Conservation (phyloP, 108 stramenopile species). For the Cyclotella atomus region DNA sequence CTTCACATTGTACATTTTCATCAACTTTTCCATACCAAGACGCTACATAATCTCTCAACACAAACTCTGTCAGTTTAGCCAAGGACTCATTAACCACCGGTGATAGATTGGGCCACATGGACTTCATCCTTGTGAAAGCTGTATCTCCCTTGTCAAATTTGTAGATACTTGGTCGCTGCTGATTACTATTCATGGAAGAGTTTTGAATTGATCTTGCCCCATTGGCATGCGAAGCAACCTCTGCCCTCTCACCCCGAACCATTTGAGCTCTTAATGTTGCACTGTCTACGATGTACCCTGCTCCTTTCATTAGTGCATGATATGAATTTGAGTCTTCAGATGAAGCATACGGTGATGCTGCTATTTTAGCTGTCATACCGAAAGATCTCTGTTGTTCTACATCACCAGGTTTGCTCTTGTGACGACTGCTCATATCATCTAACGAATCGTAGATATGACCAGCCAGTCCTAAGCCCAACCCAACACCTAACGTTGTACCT, state of each 20-base stretch:
- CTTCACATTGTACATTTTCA: slow-evolving; percentile 27
- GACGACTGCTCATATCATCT: slow-evolving; percentile 23
- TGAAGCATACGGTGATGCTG: not conserved
- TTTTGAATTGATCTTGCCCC: slow-evolving; percentile 3
- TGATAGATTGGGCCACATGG: slow-evolving; percentile 78
- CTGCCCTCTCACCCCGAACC: slow-evolving; percentile 45
- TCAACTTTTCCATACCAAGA: slow-evolving; percentile 64
- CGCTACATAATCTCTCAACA: slow-evolving; percentile 79
- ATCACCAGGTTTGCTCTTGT: not conserved
- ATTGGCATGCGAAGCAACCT: slow-evolving; percentile 13
- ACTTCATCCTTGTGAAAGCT: slow-evolving; percentile 44
- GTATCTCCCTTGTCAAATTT: slow-evolving; percentile 39
- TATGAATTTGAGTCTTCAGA: slow-evolving; percentile 43
- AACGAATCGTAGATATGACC: slow-evolving; percentile 73
- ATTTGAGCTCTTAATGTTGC: slow-evolving; percentile 42
- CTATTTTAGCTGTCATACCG: not conserved
- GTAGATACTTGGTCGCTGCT: slow-evolving; percentile 15
- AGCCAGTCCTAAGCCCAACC: slow-evolving; percentile 75
- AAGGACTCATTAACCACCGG: slow-evolving; percentile 56
- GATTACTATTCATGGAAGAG: slow-evolving; percentile 11
- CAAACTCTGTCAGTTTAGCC: slow-evolving; percentile 72
- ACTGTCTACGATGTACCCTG: slow-evolving; percentile 38
- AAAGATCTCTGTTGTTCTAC: not conserved
- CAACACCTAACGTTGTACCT: slow-evolving; percentile 67
- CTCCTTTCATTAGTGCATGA: slow-evolving; percentile 34